A percentile compares a stretch with the other conserved stretches of the same genome.
phyloP scores from a whole-genome alignment of 345 rosid species.

The Viola odorata region DNA sequence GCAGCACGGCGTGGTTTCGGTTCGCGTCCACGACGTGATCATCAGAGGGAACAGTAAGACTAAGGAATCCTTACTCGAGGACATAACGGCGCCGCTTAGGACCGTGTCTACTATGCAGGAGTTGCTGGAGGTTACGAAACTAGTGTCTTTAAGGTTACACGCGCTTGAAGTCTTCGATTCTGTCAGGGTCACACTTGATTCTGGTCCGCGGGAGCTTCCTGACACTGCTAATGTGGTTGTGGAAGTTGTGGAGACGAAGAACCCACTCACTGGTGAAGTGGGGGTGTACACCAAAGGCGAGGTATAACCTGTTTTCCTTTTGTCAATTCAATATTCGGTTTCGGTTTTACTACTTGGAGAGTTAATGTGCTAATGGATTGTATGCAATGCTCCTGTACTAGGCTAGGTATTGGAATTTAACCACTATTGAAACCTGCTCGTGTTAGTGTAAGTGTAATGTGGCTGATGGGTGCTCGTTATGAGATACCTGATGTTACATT shows the following conservation, averaged over 20 bases:
- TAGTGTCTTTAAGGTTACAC: conserved; percentile 54
- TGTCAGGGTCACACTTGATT: conserved; percentile 68
- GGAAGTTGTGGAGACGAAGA: conserved; percentile 58
- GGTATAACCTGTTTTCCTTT: conserved; percentile 31
- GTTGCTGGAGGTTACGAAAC: conserved; percentile 54
- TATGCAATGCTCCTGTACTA: too few species aligned
- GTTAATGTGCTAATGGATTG: too few species aligned
- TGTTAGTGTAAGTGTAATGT: conserved; percentile 1
- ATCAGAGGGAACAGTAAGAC: conserved; percentile 76
- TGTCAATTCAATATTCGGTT: neutral
- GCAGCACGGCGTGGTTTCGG: conserved; percentile 42
- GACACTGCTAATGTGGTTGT: conserved; percentile 74
- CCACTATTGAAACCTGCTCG: neutral
- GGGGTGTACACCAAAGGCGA: conserved; percentile 69
- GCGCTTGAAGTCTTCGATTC: conserved; percentile 77
- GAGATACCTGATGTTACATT: too few species aligned
- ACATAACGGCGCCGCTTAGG: conserved; percentile 51
- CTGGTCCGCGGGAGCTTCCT: conserved; percentile 87
- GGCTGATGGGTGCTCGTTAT: neutral
- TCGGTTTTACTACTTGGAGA: too few species aligned
- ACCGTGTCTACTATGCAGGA: conserved; percentile 65
- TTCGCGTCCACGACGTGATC: conserved; percentile 84
- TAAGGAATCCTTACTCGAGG: conserved; percentile 67
- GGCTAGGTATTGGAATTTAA: too few species aligned
- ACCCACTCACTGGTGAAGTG: conserved; percentile 55